Percentiles rank a stretch among this genome's conserved stretches.
Evolutionary conservation across 768 basidiomycete species (phyloP).

Genomic region (Mrakia frigida): DNA sequence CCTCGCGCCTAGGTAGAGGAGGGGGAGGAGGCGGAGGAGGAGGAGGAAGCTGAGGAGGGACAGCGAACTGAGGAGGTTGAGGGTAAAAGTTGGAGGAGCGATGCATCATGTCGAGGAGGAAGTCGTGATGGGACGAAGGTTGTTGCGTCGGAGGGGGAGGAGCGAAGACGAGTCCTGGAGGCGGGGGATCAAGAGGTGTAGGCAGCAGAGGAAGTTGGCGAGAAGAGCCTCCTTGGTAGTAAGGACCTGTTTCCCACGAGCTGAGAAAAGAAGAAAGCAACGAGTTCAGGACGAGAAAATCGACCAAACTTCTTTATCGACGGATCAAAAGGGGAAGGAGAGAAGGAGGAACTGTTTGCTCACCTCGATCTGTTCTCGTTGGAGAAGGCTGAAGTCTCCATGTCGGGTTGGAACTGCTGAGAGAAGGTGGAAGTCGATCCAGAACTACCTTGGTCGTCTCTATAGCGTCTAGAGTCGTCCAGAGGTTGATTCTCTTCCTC

Average conservation of each 20-base stretch:
- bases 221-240: background rate
- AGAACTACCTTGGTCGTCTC: background rate
- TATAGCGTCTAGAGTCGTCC: background rate
- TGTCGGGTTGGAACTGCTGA: background rate
- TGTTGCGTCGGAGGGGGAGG: background rate
- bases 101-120: slow-evolving; percentile 16
- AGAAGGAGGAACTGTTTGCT: background rate
- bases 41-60: background rate
- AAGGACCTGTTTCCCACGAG: background rate
- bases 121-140: background rate
- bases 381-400: background rate
- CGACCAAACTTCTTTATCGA: background rate
- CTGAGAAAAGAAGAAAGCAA: background rate
- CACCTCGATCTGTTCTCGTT: background rate
- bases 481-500: background rate
- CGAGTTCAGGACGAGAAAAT: background rate
- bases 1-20: background rate
- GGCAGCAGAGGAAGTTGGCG: background rate
- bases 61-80: background rate
- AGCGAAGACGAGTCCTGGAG: slow-evolving; percentile 1
- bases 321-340: background rate
- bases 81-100: background rate
- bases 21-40: background rate
- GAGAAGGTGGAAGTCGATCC: background rate
- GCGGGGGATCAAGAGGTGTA: background rate